Base-by-base conservation (phyloP, 2,329 filamentous ascomycete genomes). In the Mariannaea elegans region DNA sequence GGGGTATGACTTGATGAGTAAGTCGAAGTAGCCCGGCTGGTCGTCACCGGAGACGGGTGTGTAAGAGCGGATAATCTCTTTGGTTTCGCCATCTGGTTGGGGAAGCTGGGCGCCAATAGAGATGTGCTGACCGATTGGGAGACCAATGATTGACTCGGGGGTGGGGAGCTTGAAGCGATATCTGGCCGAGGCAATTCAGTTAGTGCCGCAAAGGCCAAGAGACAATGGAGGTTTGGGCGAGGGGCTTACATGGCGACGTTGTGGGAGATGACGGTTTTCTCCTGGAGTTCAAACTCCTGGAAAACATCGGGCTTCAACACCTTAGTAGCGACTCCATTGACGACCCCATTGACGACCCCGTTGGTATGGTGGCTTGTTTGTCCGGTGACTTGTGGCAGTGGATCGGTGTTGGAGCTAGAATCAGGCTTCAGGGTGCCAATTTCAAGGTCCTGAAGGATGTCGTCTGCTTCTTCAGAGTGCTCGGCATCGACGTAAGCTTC, bases 111-210 rank as follows among this genome's bases (percentile, higher is more conserved):
- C 94, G 66, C 90, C 92, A 73, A 98, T 92, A 61, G 94, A 97
- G 80, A 98, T 97, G 83, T 98, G 94, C 82, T 98, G 94, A 74
- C 94, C 94, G 80, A 97, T 97, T 65, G 94, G 94, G 32, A 97
- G 90, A 73, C 94, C 94, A 71, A 97, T 91, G 76, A 97, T 92
- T 67, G 91, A 87, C 70, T 82, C 89, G 18, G 89, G 81, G 44
- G 83, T 83, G 50, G 94, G 94, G 27, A 98, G 91, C 61, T 85
- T 84, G 82, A 97, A 97, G 72, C 94, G 93, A 84, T 97, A 98
- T 80, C 90, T 92, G 60, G 13, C 16, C 44, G 23, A 12, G 19
- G 39, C 18, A 2, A 1, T 12, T 60, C 12, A 45, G 45, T 5
- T 3, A 18, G 2, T 36, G 4, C 34, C 19, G 12, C 32, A 10